Percentiles rank a stretch among this genome's conserved stretches.
phyloP scores from a whole-genome alignment of 345 rosid species.

The Excoecaria cochinchinensis region DNA sequence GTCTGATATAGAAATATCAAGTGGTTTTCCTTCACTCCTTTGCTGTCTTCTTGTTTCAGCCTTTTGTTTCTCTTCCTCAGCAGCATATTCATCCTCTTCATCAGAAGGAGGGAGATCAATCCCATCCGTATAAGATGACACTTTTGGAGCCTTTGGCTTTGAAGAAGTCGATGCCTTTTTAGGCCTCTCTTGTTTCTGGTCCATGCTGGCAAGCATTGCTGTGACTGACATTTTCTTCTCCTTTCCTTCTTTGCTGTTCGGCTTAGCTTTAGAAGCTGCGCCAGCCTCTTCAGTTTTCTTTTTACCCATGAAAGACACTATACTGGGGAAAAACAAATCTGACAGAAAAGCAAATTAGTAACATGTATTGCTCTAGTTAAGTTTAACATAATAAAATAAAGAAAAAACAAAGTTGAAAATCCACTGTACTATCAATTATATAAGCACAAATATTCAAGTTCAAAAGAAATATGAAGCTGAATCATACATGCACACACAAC shows the following conservation, averaged over 20 bases:
- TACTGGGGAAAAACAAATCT: not conserved
- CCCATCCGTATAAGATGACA: slow-evolving; percentile 67
- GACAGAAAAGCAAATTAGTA: not conserved
- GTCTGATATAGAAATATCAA: slow-evolving; percentile 59
- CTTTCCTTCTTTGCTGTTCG: slow-evolving; percentile 55
- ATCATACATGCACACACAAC: not conserved
- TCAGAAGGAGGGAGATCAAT: slow-evolving; percentile 92
- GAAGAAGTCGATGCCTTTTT: slow-evolving; percentile 64
- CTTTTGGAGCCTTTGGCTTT: slow-evolving; percentile 53
- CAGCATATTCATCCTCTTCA: slow-evolving; percentile 55
- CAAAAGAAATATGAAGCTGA: not conserved
- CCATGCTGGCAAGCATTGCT: slow-evolving; percentile 84
- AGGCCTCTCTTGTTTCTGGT: slow-evolving; percentile 66
- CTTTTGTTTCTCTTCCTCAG: slow-evolving; percentile 51
- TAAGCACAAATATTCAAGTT: not conserved
- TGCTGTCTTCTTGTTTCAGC: slow-evolving; percentile 39
- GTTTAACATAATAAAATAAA: not conserved
- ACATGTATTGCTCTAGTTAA: not conserved
- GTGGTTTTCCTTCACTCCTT: slow-evolving; percentile 48
- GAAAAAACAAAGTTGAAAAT: not conserved
- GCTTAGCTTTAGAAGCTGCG: slow-evolving; percentile 44
- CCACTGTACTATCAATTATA: not conserved
- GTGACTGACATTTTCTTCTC: slow-evolving; percentile 69
- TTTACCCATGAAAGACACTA: slow-evolving; percentile 58
- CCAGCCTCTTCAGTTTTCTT: slow-evolving; percentile 62